Base-by-base conservation (phyloP, 768 basidiomycete species). In the Naematelia encephala region DNA sequence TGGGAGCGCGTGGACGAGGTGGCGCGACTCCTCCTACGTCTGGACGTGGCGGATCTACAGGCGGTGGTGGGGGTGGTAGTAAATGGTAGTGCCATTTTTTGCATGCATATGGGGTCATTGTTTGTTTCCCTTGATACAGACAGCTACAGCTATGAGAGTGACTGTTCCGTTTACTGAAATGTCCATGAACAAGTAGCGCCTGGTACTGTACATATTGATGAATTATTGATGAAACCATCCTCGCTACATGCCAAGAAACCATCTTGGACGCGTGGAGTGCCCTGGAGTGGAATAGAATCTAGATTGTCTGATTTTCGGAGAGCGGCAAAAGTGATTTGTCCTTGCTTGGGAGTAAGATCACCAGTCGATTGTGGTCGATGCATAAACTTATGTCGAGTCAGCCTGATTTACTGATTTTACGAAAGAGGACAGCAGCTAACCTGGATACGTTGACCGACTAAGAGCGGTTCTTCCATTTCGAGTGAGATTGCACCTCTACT, bases 401-500 rank as follows among this genome's bases (percentile, higher is more conserved):
- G 19, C n/a, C 10, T 13, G 25, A 26, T 50, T n/a, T n/a, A 14
- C 14, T n/a, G n/a, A n/a, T n/a, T n/a, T 12, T 23, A 46, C 8
- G 42, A 19, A 11, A 13, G 19, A 13, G 46, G 21, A 12, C 22
- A 29, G 39, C 12, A 42, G 63, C 71, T 63, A 57, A 74, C 76
- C 56, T 72, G 70, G 16, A 77, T 66, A 26, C 47, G 63, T 48
- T 77, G 72, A 12, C 74, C 73, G 13, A 48, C 44, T 11, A 58
- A 14, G 10, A 77, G 50, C 13, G 72, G 64, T 44, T 69, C 69
- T 44, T 75, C 73, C 61, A 66, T 74, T 28, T 76, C 76, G 3
- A 77, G 60, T 12, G 69, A 68, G 27, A 77, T 53, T 0, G 72
- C 74, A 4, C 76, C 76, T 53, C 72, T 51, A 45, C 67, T 69